Base-by-base conservation (phyloP, 2,329 filamentous ascomycete species). In the Penicillium janthinellum region DNA sequence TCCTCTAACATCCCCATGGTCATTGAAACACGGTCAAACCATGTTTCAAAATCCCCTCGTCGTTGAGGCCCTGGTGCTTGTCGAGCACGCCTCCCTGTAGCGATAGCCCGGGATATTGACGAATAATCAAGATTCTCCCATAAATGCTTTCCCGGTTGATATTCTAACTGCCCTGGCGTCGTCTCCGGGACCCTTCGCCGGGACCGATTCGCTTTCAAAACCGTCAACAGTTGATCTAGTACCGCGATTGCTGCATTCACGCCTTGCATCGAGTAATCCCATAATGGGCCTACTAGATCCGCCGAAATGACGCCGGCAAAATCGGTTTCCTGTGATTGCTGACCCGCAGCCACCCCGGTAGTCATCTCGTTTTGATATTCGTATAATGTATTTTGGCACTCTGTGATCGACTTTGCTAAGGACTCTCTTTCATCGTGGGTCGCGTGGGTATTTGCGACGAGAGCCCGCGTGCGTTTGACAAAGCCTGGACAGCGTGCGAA, bases 401-500 rank as follows among this genome's bases (percentile, higher is more conserved):
- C 48, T 5, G 58, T 54, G 5, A 69, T 64, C 31, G 8, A 44
- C 42, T 6, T n/a, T n/a, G 17, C 54, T 48, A 38, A 52, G 17
- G 15, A 3, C 15, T 22, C 45, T 47, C 20, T 28, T 15, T 31
- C 58, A 12, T n/a, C n/a, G 20, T 53, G 6, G 4, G 25, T 54
- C 3, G 47, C 22, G 20, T n/a, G 35, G 3, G 51, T 8, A 5
- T 44, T 58, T n/a, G 39, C n/a, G 15, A 67, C 54, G 11, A 67
- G 10, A 4, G 55, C 53, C 14, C 61, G 60, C 8, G 65, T 64
- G 11, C 52, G 61, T 7, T 44, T 56, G 14, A 67, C 50, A 39
- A 67, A 59, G 1, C 67, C 65, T 1, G 66, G 65, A n/a, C 65
- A 66, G 14, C 56, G 59, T 3, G 61, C 55, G 20, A 66, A 60